A percentile compares a stretch with the other conserved stretches of the same genome.
phyloP scores from a whole-genome alignment of 2,329 filamentous ascomycete species.

The Sarocladium oryzae region DNA sequence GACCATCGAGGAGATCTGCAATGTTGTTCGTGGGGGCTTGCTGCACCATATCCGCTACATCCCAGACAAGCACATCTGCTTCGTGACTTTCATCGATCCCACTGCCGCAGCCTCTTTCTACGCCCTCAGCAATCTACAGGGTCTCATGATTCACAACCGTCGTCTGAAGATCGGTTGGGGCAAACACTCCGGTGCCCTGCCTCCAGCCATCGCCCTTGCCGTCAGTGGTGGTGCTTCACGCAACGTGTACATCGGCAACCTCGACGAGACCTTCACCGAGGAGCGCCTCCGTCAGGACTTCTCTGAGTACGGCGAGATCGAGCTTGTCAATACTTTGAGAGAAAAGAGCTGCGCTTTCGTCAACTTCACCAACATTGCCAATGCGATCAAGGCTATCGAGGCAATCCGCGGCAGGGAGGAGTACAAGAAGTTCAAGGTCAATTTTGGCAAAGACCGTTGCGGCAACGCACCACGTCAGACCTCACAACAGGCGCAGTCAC shows the following conservation, averaged over 20 bases:
- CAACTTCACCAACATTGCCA: constrained; percentile 99
- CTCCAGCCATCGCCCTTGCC: constrained; percentile 89
- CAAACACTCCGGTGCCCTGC: constrained; percentile 94
- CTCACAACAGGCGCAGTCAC: constrained; percentile 51
- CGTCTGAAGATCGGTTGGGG: constrained; percentile 98
- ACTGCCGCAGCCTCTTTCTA: constrained; percentile 98
- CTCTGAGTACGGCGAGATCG: constrained; percentile 94
- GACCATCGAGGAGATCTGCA: constrained; percentile 98
- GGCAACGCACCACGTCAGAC: constrained; percentile 87
- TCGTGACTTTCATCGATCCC: constrained; percentile 98
- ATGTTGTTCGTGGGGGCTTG: constrained; percentile 90
- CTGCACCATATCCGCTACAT: constrained; percentile 99
- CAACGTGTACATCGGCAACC: constrained; percentile 96
- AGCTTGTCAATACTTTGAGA: constrained; percentile 89
- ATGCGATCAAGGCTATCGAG: constrained; percentile 98
- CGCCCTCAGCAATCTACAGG: constrained; percentile 92
- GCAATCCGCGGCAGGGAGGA: constrained; percentile 91
- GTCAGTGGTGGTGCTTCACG: constrained; percentile 96
- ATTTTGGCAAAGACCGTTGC: constrained; percentile 98
- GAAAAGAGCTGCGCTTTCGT: constrained; percentile 99
- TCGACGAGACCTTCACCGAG: constrained; percentile 96
- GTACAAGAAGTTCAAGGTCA: constrained; percentile 98
- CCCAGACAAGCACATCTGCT: constrained; percentile 99
- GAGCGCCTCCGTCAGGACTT: constrained; percentile 95
- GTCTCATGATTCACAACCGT: constrained; percentile 98